Base-by-base conservation (phyloP, 352 stramenopile genomes). In the Phytophthora lateralis region DNA sequence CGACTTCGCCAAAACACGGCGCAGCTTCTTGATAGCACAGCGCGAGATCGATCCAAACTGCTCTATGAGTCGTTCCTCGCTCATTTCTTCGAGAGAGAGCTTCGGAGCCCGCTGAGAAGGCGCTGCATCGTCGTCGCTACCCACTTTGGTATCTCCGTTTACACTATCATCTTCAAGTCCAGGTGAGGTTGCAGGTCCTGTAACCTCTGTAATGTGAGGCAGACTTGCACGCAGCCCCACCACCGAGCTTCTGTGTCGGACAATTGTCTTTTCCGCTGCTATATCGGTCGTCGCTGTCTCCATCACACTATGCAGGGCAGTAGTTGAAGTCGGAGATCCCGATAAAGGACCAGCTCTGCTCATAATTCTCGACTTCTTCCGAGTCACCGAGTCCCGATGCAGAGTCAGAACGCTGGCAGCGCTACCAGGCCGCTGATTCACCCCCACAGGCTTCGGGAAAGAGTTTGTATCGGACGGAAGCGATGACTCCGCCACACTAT, bases 61-160 rank as follows among this genome's bases (percentile, higher is more conserved):
- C 4, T 74, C 60, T 12, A 70, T 66, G 9, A 89, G 59, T 10
- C 66, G 65, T 49, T 80, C 76, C 24, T 86, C 79, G 3, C 56
- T 89, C 79, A 89, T 89, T 46, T 84, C 74, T 32, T 89, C 79
- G 0, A 86, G 64, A 11, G 76, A 60, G 6, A 84, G 42, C 12
- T 34, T 63, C 0, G 66, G 64, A 2, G 11, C 43, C 34, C 47
- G 54, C 30, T 55, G 32, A 18, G n/a, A 17, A 3, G 38, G 35
- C 1, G 10, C 38, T 26, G 24, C 20, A 35, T 18, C 14, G 2
- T 51, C 63, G 24, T 55, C 51, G 15, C 63, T 49, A 6, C 56
- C 29, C 20, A 68, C 43, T 9, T 73, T 61, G 21, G 15, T 12
- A 14, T 4, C 18, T 12, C 29, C 41, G 9, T 32, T 47, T 10